Evolutionary conservation across 2,329 filamentous ascomycete species (phyloP).

Genomic region (Trichoderma endophyticum): DNA sequence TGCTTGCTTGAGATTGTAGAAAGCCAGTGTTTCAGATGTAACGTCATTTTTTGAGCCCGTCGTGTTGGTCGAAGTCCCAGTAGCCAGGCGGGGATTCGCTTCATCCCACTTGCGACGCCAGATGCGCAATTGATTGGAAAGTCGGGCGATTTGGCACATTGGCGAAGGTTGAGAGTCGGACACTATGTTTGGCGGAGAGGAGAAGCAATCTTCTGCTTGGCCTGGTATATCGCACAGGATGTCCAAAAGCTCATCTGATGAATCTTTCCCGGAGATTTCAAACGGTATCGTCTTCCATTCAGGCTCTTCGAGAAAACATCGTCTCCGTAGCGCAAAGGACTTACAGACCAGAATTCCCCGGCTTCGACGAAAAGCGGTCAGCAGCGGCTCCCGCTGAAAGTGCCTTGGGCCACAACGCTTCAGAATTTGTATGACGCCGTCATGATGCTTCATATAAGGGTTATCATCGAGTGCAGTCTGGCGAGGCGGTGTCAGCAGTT

Average conservation of each 20-base stretch:
- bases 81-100: not conserved
- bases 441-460: not conserved
- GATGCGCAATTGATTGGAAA: not conserved
- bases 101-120: not conserved
- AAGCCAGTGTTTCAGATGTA: not conserved
- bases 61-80: not conserved
- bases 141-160: not conserved
- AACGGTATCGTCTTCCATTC: not conserved
- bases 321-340: not conserved
- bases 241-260: not conserved
- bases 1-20: not conserved
- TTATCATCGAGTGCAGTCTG: not conserved
- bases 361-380: not conserved
- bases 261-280: not conserved
- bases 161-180: not conserved
- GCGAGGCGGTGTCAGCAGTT: rapidly evolving
- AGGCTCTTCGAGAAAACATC: not conserved
- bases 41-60: not conserved
- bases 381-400: not conserved
- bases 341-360: not conserved
- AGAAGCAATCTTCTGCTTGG: not conserved
- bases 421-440: not conserved
- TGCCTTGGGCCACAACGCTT: not conserved
- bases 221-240: not conserved
- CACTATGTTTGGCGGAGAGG: not conserved